phyloP scores from a whole-genome alignment of 2,329 filamentous ascomycete genomes.

The Sclerotinia spermophila region DNA sequence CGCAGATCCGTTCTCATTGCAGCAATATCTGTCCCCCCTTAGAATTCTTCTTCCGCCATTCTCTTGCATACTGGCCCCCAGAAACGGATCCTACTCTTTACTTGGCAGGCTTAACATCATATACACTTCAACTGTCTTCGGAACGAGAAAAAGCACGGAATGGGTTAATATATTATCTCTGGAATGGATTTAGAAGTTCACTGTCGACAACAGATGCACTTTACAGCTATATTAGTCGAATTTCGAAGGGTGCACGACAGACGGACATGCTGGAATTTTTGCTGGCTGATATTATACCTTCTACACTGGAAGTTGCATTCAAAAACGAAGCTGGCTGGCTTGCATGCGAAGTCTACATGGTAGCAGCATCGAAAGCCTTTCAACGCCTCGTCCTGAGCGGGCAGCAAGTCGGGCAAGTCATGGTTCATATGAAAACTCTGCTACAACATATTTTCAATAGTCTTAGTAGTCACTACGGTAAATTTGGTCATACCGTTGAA shows the following conservation, averaged over 20 bases:
- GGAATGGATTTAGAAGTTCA: conserved; percentile 31
- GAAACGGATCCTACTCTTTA: conserved; percentile 33
- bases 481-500: conserved; percentile 2
- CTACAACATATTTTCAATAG: conserved; percentile 29
- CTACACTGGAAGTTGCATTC: conserved; percentile 30
- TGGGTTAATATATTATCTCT: conserved; percentile 34
- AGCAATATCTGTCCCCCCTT: conserved; percentile 29
- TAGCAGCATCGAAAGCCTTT: conserved; percentile 21
- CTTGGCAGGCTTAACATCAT: conserved; percentile 32
- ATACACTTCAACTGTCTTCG: conserved; percentile 28
- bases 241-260: conserved; percentile 27
- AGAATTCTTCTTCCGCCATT: conserved; percentile 32
- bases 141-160: conserved; percentile 25
- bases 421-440: conserved; percentile 27
- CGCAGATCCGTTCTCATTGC: conserved; percentile 30
- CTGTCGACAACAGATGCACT: conserved; percentile 21
- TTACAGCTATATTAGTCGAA: conserved; percentile 22
- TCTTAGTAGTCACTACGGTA: conserved; percentile 11
- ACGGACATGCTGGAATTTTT: conserved; percentile 31
- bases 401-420: conserved; percentile 4
- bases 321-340: conserved; percentile 26
- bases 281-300: conserved; percentile 31
- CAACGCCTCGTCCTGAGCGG: conserved; percentile 19
- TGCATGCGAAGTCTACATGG: conserved; percentile 30
- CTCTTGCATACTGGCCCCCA: conserved; percentile 32